A percentile compares a stretch with the other conserved stretches of the same genome.
phyloP scores from a whole-genome alignment of 148 eudicot species.

The Tetragonia tetragonoides region DNA sequence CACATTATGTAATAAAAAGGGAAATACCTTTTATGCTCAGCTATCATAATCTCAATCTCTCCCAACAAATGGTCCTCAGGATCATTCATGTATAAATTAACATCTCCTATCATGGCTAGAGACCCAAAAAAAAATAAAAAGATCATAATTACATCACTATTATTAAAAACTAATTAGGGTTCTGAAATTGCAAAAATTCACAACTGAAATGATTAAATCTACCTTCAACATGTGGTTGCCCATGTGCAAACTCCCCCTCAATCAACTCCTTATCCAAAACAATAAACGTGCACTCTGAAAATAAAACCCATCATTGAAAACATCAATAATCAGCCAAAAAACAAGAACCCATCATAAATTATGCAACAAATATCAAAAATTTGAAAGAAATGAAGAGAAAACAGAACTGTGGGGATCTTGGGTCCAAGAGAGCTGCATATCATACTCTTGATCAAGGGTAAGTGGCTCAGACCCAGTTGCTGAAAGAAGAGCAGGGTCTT shows the following conservation, averaged over 20 bases:
- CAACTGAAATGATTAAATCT: background rate
- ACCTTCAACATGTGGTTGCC: slow-evolving; percentile 81
- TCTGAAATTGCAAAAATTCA: background rate
- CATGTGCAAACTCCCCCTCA: slow-evolving; percentile 51
- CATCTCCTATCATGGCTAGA: slow-evolving; percentile 87
- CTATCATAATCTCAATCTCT: slow-evolving; percentile 94
- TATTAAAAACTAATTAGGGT: no score
- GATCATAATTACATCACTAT: background rate
- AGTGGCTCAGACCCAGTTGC: slow-evolving; percentile 94
- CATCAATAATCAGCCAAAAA: background rate
- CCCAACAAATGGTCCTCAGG: slow-evolving; percentile 67
- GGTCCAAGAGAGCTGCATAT: slow-evolving; percentile 93
- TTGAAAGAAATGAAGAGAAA: background rate
- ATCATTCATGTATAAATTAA: slow-evolving; percentile 92
- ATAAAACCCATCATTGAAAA: background rate
- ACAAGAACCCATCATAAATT: background rate
- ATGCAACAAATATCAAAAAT: background rate
- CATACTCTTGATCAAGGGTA: slow-evolving; percentile 67
- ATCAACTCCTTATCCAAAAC: slow-evolving; percentile 75
- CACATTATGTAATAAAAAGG: background rate
- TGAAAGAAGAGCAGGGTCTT: slow-evolving; percentile 70
- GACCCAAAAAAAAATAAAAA: background rate
- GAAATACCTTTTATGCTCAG: slow-evolving; percentile 59
- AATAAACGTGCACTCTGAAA: slow-evolving; percentile 83
- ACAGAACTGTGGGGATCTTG: slow-evolving; percentile 71